phyloP scores from a whole-genome alignment of 106 monocot genomes.

The Allium fistulosum region DNA sequence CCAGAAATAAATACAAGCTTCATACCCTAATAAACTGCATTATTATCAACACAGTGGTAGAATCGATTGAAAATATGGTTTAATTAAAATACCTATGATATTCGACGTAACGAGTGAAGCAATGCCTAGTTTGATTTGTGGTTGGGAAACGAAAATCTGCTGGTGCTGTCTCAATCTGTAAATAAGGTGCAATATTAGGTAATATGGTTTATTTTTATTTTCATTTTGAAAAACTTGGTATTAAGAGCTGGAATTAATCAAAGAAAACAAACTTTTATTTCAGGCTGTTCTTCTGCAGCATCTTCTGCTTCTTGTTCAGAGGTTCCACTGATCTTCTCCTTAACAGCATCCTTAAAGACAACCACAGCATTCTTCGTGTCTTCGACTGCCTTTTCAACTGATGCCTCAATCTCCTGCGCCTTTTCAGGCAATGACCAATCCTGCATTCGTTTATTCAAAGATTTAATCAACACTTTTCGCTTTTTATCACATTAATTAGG shows the following conservation, averaged over 20 bases:
- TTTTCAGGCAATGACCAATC: conserved; percentile 37
- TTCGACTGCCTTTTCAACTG: conserved; percentile 14
- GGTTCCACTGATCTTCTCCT: conserved; percentile 19
- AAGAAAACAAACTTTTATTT: conserved; percentile 64
- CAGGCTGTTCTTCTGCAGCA: conserved; percentile 39
- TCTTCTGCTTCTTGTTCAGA: conserved; percentile 46
- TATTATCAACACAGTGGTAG: too few relatives aligned
- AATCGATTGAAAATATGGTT: too few relatives aligned
- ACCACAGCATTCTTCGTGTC: conserved; percentile 24
- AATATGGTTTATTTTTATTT: background rate
- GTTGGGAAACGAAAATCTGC: conserved; percentile 99
- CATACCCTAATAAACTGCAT: too few relatives aligned
- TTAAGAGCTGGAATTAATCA: background rate
- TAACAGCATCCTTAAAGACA: conserved; percentile 8
- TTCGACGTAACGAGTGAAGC: conserved; percentile 96
- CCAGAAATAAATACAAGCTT: too few relatives aligned
- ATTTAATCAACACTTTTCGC: too few relatives aligned
- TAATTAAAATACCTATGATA: conserved; percentile 57
- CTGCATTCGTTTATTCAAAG: conserved; percentile 15
- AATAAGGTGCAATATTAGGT: background rate
- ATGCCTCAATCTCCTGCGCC: conserved; percentile 16
- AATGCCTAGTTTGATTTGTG: conserved; percentile 96
- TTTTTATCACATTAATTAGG: too few relatives aligned
- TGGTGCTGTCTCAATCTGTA: conserved; percentile 90
- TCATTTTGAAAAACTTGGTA: background rate